phyloP scores from a whole-genome alignment of 371 early-diverging fungal genomes.

The Mortierella sp. region DNA sequence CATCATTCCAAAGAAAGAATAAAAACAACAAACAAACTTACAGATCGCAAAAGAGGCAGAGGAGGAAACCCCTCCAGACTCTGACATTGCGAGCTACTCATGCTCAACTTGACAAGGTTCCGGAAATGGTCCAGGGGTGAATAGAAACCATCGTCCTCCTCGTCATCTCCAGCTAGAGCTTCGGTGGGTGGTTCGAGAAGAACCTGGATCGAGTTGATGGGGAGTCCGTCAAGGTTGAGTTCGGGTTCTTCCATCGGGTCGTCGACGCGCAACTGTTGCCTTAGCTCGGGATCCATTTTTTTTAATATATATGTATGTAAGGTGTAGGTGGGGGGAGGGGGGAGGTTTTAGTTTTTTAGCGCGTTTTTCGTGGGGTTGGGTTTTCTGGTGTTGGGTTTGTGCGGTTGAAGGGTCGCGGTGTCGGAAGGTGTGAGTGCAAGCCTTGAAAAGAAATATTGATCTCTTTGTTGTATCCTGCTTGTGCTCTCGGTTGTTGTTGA shows the following conservation, averaged over 20 bases:
- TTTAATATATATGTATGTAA: neutral
- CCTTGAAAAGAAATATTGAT: neutral
- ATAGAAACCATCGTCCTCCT: slow-evolving; percentile 43
- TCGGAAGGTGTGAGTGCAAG: neutral
- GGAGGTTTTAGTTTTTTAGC: neutral
- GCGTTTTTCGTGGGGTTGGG: slow-evolving; percentile 4
- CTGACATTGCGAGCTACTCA: slow-evolving; percentile 54
- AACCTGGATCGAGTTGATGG: slow-evolving; percentile 51
- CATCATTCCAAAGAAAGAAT: neutral
- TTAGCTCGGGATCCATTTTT: slow-evolving; percentile 47
- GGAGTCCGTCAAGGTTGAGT: slow-evolving; percentile 42
- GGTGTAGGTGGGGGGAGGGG: neutral
- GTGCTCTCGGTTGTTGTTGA: neutral
- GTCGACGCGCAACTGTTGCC: slow-evolving; percentile 42
- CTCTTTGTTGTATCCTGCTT: neutral
- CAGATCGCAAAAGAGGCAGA: slow-evolving; percentile 45
- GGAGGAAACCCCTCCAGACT: slow-evolving; percentile 45
- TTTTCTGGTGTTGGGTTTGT: neutral
- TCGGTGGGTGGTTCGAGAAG: slow-evolving; percentile 39
- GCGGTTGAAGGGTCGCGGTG: neutral
- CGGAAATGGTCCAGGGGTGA: slow-evolving; percentile 61
- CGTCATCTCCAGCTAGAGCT: slow-evolving; percentile 12
- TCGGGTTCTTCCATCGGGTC: slow-evolving; percentile 51
- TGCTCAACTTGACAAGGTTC: slow-evolving; percentile 61
- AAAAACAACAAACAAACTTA: slow-evolving; percentile 37